phyloP scores from a whole-genome alignment of 1,284 basidiomycete species.

The Puccinia sorghi region DNA sequence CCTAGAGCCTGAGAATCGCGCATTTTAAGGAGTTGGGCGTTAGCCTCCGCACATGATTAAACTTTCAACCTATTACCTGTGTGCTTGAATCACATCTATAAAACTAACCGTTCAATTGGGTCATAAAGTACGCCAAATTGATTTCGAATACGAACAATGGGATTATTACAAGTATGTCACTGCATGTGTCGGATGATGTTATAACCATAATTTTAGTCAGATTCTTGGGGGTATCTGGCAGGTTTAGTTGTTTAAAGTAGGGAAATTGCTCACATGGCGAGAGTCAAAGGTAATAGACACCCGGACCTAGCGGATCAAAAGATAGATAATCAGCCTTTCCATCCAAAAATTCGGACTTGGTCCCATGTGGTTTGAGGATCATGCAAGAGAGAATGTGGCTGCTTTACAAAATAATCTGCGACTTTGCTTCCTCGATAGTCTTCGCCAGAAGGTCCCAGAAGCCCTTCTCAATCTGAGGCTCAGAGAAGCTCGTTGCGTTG shows the following conservation, averaged over 20 bases:
- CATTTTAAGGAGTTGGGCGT: neutral
- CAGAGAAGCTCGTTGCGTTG: neutral
- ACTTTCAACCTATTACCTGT: neutral
- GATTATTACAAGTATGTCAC: constrained; percentile 36
- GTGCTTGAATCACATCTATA: neutral
- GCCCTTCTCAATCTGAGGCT: neutral
- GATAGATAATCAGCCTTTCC: neutral
- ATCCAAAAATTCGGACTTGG: neutral
- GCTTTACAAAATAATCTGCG: constrained; percentile 1
- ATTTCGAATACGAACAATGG: constrained; percentile 41
- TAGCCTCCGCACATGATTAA: neutral
- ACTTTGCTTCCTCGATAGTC: constrained; percentile 1
- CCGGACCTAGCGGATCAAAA: constrained; percentile 5
- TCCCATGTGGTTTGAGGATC: neutral
- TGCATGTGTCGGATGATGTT: neutral
- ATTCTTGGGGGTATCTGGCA: neutral
- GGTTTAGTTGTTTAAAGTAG: neutral
- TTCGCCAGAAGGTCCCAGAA: constrained; percentile 11
- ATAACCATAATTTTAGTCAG: neutral
- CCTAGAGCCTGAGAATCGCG: constrained; percentile 11
- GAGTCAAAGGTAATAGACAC: constrained; percentile 19
- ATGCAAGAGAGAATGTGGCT: neutral
- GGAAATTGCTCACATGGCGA: constrained; percentile 11
- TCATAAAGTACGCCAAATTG: constrained; percentile 32
- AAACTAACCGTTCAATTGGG: constrained; percentile 35